Base-by-base conservation (phyloP, 192 early-diverging fungal species). In the Podila verticillata region DNA sequence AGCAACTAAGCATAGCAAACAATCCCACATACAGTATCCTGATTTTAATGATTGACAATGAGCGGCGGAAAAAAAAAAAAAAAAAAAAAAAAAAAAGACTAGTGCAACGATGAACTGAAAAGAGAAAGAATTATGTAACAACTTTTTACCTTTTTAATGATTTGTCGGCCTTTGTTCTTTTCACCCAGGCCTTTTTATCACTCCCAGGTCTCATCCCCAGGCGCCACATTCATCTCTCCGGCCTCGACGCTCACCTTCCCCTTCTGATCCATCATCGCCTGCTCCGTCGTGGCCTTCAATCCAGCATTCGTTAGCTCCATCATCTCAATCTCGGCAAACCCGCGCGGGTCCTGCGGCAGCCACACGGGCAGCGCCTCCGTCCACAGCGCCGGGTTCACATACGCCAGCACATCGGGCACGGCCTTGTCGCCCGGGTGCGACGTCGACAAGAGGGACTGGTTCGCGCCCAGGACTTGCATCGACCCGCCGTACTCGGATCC, bases 371-470 rank as follows among this genome's bases (percentile, higher is more conserved):
- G 54, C 1, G 39, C 9, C 39, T 70, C 65, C 9, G 13, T 48
- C 63, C 67, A 70, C 3, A 75, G 32, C 7, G 61, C 67, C 5
- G 74, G 74, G 62, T 75, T 75, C 47, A 70, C 74, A 36, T 51
- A 75, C 24, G 67, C 30, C n/a, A 59, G 49, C 28, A 34, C 24
- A 2, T 75, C 67, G 4, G 74, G 57, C 15, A 70, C 67, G 2
- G 48, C 39, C 32, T n/a, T 70, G 26, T 65, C 74, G 19, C 24
- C 57, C 8, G 36, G 63, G 48, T 51, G 31, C 2, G 62, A 57
- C 20, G 56, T 10, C 7, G 71, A 73, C 28, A 60, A 2, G 0
- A 73, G 17, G 19, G 64, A 66, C 0, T 73, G 63, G 36, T 73
- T 66, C 4, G 71, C 71, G 17, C 71, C 71, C 5, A 73, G 44